Evolutionary conservation across 805 yeast species (phyloP).

Genomic region (Teunomyces stri): DNA sequence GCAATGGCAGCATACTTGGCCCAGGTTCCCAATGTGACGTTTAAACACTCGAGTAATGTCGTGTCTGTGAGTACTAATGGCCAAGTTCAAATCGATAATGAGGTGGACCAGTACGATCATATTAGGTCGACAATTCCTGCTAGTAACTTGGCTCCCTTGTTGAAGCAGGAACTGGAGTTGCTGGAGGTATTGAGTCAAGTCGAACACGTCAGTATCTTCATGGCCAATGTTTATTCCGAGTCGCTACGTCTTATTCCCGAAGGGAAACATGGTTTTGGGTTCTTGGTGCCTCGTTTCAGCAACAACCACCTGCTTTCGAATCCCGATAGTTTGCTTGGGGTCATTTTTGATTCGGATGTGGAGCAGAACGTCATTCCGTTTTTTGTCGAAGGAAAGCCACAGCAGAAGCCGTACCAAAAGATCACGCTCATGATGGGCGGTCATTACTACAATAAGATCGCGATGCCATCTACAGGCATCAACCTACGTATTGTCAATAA

Average conservation of each 20-base stretch:
- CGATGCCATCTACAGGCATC: conserved; percentile 28
- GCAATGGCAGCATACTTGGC: conserved; percentile 38
- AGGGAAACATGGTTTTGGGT: conserved; percentile 74
- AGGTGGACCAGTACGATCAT: conserved; percentile 43
- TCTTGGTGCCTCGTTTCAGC: conserved; percentile 62
- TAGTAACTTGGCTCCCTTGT: conserved; percentile 32
- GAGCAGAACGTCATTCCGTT: conserved; percentile 46
- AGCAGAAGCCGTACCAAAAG: conserved; percentile 50
- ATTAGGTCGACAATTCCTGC: conserved; percentile 59
- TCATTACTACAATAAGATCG: conserved; percentile 40
- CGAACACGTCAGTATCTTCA: conserved; percentile 50
- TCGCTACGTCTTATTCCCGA: conserved; percentile 32
- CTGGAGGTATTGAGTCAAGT: conserved; percentile 18
- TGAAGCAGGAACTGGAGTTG: conserved; percentile 19
- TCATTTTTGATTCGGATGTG: conserved; percentile 85
- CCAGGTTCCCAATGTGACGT: conserved; percentile 37
- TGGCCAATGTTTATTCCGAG: conserved; percentile 60
- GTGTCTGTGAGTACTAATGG: conserved; percentile 18
- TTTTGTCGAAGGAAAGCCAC: background rate
- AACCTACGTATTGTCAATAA: conserved; percentile 26
- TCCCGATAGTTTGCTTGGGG: conserved; percentile 68
- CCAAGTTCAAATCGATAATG: conserved; percentile 3
- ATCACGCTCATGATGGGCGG: conserved; percentile 93
- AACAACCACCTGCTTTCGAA: conserved; percentile 25
- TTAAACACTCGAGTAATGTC: conserved; percentile 30